A percentile compares a stretch with the other conserved stretches of the same genome.
Conservation (phyloP, 73 alveolate genomes). For the Paramecium pentaurelia region DNA sequence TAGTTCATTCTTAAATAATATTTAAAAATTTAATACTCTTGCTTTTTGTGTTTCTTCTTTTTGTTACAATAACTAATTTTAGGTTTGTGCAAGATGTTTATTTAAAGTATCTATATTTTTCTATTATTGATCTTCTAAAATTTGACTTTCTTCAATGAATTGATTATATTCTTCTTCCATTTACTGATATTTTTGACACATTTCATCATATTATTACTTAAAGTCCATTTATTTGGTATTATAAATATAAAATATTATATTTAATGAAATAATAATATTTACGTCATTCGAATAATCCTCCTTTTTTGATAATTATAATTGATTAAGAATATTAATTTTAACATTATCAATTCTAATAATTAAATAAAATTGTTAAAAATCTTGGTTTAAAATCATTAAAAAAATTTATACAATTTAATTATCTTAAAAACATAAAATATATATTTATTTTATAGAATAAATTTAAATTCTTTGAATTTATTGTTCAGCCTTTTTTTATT, state of each 20-base stretch:
- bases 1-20: neutral
- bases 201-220: neutral
- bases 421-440: neutral
- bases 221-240: slow-evolving; percentile 13
- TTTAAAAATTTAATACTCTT: neutral
- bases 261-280: neutral
- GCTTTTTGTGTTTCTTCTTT: neutral
- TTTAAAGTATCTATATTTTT: neutral
- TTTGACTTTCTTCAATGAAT: neutral
- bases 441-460: neutral
- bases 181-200: neutral
- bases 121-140: neutral
- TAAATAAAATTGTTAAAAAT: no score
- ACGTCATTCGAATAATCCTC: neutral
- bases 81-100: neutral
- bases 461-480: no score
- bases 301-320: neutral
- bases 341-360: neutral
- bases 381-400: no score
- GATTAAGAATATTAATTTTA: no score
- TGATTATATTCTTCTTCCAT: neutral
- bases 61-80: neutral
- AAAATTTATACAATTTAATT: no score
- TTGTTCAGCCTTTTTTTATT: neutral
- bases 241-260: neutral